phyloP scores from a whole-genome alignment of 768 basidiomycete genomes.

The Agrocybe praecox region DNA sequence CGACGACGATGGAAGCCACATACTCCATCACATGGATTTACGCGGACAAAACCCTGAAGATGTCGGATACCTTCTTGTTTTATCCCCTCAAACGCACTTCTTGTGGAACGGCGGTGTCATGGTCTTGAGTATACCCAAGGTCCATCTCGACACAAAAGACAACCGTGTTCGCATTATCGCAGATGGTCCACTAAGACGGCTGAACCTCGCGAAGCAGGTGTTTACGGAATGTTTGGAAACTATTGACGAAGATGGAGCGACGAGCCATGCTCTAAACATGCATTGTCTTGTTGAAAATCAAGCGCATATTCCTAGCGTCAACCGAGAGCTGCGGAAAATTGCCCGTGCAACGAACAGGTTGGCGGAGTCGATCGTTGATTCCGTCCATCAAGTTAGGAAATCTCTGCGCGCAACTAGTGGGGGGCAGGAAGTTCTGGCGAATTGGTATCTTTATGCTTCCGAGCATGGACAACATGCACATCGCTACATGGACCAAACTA shows the following conservation, averaged over 20 bases:
- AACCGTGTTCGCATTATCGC: slow-evolving; percentile 91
- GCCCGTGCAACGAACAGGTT: slow-evolving; percentile 86
- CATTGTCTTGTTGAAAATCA: slow-evolving; percentile 74
- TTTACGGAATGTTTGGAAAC: slow-evolving; percentile 68
- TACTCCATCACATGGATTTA: slow-evolving; percentile 38
- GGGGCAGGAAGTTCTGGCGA: slow-evolving; percentile 86
- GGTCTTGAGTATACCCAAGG: slow-evolving; percentile 70
- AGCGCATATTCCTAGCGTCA: slow-evolving; percentile 89
- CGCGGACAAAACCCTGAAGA: slow-evolving; percentile 58
- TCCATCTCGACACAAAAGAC: slow-evolving; percentile 85
- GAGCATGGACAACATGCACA: slow-evolving; percentile 93
- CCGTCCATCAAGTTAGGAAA: slow-evolving; percentile 82
- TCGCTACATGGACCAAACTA: slow-evolving; percentile 79
- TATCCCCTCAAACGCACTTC: slow-evolving; percentile 86
- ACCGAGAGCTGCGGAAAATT: slow-evolving; percentile 89
- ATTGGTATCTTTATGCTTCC: slow-evolving; percentile 96
- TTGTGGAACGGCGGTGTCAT: slow-evolving; percentile 91
- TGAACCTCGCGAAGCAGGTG: slow-evolving; percentile 74
- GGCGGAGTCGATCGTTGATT: slow-evolving; percentile 91
- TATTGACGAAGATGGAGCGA: slow-evolving; percentile 63
- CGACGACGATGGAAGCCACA: slow-evolving; percentile 49
- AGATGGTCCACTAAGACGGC: slow-evolving; percentile 80
- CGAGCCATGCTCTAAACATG: slow-evolving; percentile 42
- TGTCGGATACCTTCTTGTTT: slow-evolving; percentile 76
- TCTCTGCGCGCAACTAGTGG: slow-evolving; percentile 61